These are phyloP conservation scores for Microdochium paspali DNA, from an alignment of 2,329 filamentous ascomycete genomes.

Conservation along the genomic window DNA sequence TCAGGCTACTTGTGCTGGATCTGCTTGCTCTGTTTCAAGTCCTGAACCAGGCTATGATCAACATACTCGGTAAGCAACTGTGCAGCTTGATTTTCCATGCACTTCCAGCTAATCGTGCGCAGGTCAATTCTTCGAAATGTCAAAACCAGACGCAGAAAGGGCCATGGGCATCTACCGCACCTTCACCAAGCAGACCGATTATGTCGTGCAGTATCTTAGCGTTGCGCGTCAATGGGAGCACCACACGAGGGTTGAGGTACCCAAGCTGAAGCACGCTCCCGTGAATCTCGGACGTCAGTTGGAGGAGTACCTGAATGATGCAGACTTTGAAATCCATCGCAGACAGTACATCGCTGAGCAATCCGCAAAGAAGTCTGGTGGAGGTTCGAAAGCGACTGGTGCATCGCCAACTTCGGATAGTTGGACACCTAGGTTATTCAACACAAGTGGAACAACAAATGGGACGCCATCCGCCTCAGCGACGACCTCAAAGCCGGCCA, in stretches of 20 bases:
- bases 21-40: conserved; percentile 85
- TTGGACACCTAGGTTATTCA: conserved; percentile 32
- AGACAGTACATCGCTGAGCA: conserved; percentile 86
- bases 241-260: conserved; percentile 86
- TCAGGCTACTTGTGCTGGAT: conserved; percentile 83
- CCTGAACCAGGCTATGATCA: conserved; percentile 95
- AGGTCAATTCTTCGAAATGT: conserved; percentile 99
- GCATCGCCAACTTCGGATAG: conserved; percentile 24
- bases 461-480: conserved; percentile 23
- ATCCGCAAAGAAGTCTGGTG: conserved; percentile 54
- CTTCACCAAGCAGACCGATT: conserved; percentile 86
- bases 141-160: conserved; percentile 82
- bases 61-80: conserved; percentile 66
- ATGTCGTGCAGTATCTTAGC: conserved; percentile 82
- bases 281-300: conserved; percentile 82
- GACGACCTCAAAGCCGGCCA: conserved; percentile 30
- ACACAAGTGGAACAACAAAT: conserved; percentile 17
- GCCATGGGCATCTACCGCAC: conserved; percentile 86
- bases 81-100: conserved; percentile 1
- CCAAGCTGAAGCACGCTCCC: conserved; percentile 93
- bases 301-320: conserved; percentile 89
- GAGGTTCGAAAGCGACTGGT: conserved; percentile 23
- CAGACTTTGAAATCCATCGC: conserved; percentile 89
- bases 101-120: conserved; percentile 8
- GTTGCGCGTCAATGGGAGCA: conserved; percentile 85